Evolutionary conservation across 23 red algal species (phyloP).

Genomic region (Agarophyton chilense): DNA sequence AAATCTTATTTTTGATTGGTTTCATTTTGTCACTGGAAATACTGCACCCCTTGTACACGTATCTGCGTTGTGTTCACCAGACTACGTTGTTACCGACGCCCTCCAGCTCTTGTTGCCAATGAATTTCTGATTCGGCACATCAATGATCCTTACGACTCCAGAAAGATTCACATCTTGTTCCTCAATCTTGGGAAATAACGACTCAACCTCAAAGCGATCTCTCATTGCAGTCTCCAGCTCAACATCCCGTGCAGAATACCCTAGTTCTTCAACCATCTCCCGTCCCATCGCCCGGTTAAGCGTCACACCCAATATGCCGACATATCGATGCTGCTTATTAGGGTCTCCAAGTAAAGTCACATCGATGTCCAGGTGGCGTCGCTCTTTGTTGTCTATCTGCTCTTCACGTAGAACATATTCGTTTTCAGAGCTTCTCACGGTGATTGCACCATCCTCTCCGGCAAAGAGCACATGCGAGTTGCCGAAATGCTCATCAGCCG

Average conservation of each 20-base stretch:
- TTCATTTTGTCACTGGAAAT: no score
- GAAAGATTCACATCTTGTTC: neutral
- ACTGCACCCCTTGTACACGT: no score
- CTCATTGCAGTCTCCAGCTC: neutral
- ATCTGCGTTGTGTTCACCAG: no score
- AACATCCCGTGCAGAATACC: neutral
- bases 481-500: neutral
- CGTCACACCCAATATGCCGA: constrained; percentile 11
- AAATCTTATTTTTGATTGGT: no score
- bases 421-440: neutral
- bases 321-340: neutral
- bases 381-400: neutral
- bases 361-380: constrained; percentile 25
- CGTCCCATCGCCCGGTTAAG: constrained; percentile 22
- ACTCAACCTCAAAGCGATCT: constrained; percentile 1
- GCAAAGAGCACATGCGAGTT: neutral
- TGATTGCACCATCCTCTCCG: neutral
- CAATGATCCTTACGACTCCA: neutral
- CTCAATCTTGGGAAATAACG: neutral
- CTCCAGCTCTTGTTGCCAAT: neutral
- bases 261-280: neutral
- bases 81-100: neutral
- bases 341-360: neutral
- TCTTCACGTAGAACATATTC: neutral
- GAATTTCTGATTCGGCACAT: neutral